Conservation (phyloP, 306 rosid species). For the Dryas octopetala region DNA sequence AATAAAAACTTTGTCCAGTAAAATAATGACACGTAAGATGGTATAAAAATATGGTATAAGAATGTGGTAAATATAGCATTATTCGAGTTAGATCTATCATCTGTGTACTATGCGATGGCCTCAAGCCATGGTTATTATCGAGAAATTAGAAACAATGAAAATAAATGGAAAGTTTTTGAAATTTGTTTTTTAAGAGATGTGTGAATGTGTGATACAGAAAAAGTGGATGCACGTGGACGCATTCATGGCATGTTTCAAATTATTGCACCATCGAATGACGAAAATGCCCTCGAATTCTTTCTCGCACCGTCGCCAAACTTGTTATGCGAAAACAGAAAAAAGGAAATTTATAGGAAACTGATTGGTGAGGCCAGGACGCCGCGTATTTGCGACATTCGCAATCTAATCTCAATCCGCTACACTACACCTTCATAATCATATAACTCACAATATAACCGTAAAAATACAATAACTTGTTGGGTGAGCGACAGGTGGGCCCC, state of each 20-base stretch:
- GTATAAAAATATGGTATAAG: too few relatives aligned
- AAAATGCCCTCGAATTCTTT: not conserved
- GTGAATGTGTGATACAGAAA: not conserved
- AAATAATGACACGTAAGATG: too few relatives aligned
- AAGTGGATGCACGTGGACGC: not conserved
- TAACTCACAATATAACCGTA: not conserved
- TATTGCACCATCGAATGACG: not conserved
- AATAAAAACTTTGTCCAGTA: too few relatives aligned
- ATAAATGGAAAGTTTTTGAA: too few relatives aligned
- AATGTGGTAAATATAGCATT: too few relatives aligned
- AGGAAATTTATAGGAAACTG: not conserved
- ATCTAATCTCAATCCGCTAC: not conserved
- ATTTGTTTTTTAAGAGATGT: too few relatives aligned
- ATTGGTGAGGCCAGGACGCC: conserved; percentile 35
- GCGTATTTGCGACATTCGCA: conserved; percentile 27
- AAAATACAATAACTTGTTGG: not conserved
- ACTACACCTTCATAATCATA: not conserved
- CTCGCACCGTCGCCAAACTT: not conserved
- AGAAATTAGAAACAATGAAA: too few relatives aligned
- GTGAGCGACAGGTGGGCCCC: conserved; percentile 35
- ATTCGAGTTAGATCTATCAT: too few relatives aligned
- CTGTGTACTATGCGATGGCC: too few relatives aligned
- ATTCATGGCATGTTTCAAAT: not conserved
- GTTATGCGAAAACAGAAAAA: not conserved
- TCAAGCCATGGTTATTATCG: too few relatives aligned